phyloP scores from a whole-genome alignment of 2,329 filamentous ascomycete genomes.

The Penicillium sp. region DNA sequence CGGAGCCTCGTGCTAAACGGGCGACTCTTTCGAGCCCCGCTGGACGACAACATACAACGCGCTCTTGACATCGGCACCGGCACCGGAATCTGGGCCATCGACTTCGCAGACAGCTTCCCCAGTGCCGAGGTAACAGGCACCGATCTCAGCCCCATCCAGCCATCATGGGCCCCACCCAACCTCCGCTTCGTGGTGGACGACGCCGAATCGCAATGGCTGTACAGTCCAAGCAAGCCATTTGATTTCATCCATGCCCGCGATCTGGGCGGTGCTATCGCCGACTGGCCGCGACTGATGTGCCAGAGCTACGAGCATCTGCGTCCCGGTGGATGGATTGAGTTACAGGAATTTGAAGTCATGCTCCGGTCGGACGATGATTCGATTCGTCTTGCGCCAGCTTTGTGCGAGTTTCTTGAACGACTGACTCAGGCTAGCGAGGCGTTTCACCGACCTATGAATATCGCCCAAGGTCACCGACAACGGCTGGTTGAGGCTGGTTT shows the following conservation, averaged over 20 bases:
- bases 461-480: slow-evolving; percentile 38
- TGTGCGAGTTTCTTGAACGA: slow-evolving; percentile 27
- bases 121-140: slow-evolving; percentile 46
- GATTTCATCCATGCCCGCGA: slow-evolving; percentile 37
- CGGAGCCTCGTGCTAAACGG: slow-evolving; percentile 38
- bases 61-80: slow-evolving; percentile 43
- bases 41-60: slow-evolving; percentile 27
- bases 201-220: slow-evolving; percentile 34
- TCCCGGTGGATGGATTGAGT: slow-evolving; percentile 53
- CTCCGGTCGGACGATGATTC: slow-evolving; percentile 34
- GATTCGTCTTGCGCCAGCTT: slow-evolving; percentile 23
- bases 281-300: slow-evolving; percentile 26
- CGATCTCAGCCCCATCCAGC: slow-evolving; percentile 46
- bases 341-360: slow-evolving; percentile 39
- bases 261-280: slow-evolving; percentile 31
- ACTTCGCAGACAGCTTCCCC: slow-evolving; percentile 38
- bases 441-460: slow-evolving; percentile 36
- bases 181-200: slow-evolving; percentile 37
- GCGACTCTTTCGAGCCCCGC: slow-evolving; percentile 38
- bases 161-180: slow-evolving; percentile 39
- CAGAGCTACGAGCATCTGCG: slow-evolving; percentile 38
- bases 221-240: slow-evolving; percentile 24
- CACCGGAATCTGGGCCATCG: slow-evolving; percentile 37
- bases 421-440: slow-evolving; percentile 30
- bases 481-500: slow-evolving; percentile 55